Evolutionary conservation across 108 stramenopile genomes (phyloP).

Genomic region (Cyclostephanos invisitatus): DNA sequence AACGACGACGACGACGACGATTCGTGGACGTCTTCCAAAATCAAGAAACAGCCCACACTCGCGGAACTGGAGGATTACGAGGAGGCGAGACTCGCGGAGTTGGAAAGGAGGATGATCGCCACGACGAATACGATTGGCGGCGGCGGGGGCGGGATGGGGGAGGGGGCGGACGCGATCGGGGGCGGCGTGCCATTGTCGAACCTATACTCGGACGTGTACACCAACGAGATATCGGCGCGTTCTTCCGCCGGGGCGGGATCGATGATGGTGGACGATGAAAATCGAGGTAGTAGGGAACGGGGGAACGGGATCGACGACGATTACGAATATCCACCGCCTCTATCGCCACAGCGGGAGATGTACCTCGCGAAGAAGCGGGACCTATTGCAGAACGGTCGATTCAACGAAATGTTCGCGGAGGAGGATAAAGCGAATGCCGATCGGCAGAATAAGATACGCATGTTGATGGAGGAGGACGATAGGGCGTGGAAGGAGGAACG

Average conservation of each 20-base stretch:
- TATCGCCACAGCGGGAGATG: constrained; percentile 20
- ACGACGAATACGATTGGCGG: not conserved
- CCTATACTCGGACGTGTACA: constrained; percentile 6
- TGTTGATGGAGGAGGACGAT: constrained; percentile 64
- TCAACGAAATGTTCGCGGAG: constrained; percentile 46
- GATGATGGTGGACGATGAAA: too few species aligned
- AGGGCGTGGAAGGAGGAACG: constrained; percentile 65
- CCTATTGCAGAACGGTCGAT: constrained; percentile 35
- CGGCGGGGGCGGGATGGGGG: not conserved
- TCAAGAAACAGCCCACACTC: constrained; percentile 18
- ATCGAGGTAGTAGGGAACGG: too few species aligned
- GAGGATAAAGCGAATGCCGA: constrained; percentile 26
- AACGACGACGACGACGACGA: constrained; percentile 3
- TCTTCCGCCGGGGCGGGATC: not conserved
- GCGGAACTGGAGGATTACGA: constrained; percentile 15
- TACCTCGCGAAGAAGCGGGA: constrained; percentile 25
- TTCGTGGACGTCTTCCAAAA: constrained; percentile 3
- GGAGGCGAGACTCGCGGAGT: constrained; percentile 15
- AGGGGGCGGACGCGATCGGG: too few species aligned
- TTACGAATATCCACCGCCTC: not conserved
- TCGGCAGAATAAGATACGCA: constrained; percentile 46
- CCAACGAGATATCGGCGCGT: not conserved
- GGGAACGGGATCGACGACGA: constrained; percentile 18
- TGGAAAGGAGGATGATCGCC: not conserved
- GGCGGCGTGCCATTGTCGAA: not conserved